Conservation (phyloP, 768 basidiomycete genomes). For the Ramaria sp. region DNA sequence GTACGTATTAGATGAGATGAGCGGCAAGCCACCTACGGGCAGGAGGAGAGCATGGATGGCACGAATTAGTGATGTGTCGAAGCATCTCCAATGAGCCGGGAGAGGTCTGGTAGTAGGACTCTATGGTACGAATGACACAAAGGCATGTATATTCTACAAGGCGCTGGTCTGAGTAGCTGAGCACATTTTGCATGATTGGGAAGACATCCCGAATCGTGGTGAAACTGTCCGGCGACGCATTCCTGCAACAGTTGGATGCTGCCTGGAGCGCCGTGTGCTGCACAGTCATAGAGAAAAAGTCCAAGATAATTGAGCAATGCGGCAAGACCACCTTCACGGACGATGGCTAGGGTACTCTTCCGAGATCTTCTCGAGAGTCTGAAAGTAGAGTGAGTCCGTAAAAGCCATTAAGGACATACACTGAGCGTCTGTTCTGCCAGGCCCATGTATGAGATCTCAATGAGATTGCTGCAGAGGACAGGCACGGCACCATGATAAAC, state of each 20-base stretch:
- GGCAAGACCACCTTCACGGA: conserved; percentile 88
- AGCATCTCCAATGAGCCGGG: conserved; percentile 81
- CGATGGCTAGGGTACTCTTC: conserved; percentile 96
- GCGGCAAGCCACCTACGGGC: conserved; percentile 77
- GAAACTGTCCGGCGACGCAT: conserved; percentile 83
- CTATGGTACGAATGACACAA: conserved; percentile 88
- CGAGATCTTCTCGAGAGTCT: conserved; percentile 98
- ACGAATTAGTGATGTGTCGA: conserved; percentile 67
- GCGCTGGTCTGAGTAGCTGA: conserved; percentile 87
- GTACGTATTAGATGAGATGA: conserved; percentile 80
- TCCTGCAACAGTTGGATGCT: conserved; percentile 93
- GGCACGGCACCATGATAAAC: conserved; percentile 97
- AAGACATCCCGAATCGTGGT: conserved; percentile 80
- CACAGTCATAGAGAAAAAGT: conserved; percentile 97
- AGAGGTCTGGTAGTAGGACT: conserved; percentile 79
- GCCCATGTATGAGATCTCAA: conserved; percentile 97
- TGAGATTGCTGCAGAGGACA: conserved; percentile 91
- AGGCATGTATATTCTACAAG: conserved; percentile 96
- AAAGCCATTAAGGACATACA: conserved; percentile 42
- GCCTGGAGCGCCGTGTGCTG: conserved; percentile 95
- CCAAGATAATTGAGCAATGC: conserved; percentile 91
- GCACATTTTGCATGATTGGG: conserved; percentile 88
- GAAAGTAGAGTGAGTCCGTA: conserved; percentile 3
- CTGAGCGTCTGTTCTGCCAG: conserved; percentile 96
- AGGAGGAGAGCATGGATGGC: conserved; percentile 80